phyloP scores from a whole-genome alignment of 192 early-diverging fungal genomes.

The Chytriomyces sp. region DNA sequence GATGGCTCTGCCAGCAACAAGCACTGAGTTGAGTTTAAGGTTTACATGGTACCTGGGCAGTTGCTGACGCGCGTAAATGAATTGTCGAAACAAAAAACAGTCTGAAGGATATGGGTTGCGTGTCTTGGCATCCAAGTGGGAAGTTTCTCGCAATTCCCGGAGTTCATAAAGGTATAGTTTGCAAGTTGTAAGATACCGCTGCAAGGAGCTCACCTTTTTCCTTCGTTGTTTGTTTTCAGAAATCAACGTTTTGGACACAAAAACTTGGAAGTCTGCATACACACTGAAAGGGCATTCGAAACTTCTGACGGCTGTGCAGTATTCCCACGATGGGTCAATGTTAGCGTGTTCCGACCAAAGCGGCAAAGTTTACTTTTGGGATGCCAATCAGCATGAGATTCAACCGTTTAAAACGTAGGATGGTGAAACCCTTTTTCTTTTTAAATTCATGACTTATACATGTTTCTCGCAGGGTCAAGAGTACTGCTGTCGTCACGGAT shows the following conservation, averaged over 20 bases:
- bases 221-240: slow-evolving; percentile 2
- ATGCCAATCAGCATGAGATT: not conserved
- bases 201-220: not conserved
- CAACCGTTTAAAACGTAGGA: slow-evolving; percentile 29
- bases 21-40: slow-evolving; percentile 49
- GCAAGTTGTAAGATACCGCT: slow-evolving; percentile 41
- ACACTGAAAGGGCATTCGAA: slow-evolving; percentile 28
- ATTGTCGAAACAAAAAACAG: slow-evolving; percentile 11
- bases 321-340: slow-evolving; percentile 17
- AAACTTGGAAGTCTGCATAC: slow-evolving; percentile 40
- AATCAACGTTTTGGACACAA: slow-evolving; percentile 34
- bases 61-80: no score
- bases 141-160: slow-evolving; percentile 65
- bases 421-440: not conserved
- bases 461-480: slow-evolving; percentile 21
- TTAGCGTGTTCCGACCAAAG: slow-evolving; percentile 16
- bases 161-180: slow-evolving; percentile 42
- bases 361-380: slow-evolving; percentile 36
- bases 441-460: not conserved
- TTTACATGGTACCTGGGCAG: slow-evolving; percentile 32
- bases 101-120: slow-evolving; percentile 41
- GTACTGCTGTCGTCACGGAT: slow-evolving; percentile 52
- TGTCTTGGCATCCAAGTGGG: slow-evolving; percentile 70
- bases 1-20: slow-evolving; percentile 40
- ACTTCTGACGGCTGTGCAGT: slow-evolving; percentile 32